Evolutionary conservation across 148 eudicot genomes (phyloP).

Genomic region (Polygonum maritimum): DNA sequence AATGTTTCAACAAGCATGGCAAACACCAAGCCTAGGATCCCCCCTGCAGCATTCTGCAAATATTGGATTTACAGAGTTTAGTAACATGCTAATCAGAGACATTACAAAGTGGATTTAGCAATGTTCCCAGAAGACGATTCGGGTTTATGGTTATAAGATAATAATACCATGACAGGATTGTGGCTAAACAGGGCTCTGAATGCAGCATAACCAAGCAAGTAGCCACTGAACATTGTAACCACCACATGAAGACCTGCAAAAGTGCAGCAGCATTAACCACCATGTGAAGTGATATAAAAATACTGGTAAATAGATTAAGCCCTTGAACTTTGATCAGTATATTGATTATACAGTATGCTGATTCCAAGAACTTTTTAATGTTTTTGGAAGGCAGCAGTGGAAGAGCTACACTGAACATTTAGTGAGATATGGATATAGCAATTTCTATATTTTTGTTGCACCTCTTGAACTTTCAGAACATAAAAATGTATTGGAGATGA

Average conservation of each 20-base stretch:
- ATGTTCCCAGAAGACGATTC: background rate
- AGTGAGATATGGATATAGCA: background rate
- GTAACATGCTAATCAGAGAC: background rate
- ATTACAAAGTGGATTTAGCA: background rate
- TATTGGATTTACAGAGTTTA: background rate
- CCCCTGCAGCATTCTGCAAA: slow-evolving; percentile 87
- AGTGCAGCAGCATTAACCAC: background rate
- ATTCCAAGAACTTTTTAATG: background rate
- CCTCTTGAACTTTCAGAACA: background rate
- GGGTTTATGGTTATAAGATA: background rate
- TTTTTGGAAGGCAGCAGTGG: background rate
- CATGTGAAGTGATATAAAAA: background rate
- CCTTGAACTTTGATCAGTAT: background rate
- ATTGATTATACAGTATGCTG: background rate
- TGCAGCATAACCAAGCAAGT: slow-evolving; percentile 74
- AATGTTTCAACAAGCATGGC: slow-evolving; percentile 92
- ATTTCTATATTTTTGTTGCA: background rate
- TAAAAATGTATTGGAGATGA: background rate
- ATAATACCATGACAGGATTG: slow-evolving; percentile 70
- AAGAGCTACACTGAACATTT: background rate
- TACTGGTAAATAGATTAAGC: background rate
- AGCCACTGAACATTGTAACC: slow-evolving; percentile 79
- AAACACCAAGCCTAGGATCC: slow-evolving; percentile 67
- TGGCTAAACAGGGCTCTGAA: slow-evolving; percentile 85
- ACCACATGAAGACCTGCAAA: slow-evolving; percentile 80